Evolutionary conservation across 2,329 filamentous ascomycete genomes (phyloP).

Genomic region (Verticillium nonalfalfae): DNA sequence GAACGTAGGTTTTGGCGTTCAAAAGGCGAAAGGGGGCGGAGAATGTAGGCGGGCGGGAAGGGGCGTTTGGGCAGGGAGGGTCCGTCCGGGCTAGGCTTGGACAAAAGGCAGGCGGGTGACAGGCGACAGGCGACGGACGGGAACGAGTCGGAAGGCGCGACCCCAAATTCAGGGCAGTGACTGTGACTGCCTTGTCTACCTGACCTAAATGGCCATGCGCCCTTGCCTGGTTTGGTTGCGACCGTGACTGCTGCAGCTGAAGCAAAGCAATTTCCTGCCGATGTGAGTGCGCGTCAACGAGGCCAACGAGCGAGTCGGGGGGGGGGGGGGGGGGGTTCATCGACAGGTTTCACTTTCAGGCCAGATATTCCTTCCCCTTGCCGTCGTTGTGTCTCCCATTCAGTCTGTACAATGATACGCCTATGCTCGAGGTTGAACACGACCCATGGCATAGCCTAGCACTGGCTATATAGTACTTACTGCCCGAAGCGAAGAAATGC

Average conservation of each 20-base stretch:
- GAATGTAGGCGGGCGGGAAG: background rate
- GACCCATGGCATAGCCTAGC: background rate
- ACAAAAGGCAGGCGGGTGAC: background rate
- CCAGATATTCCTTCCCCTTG: background rate
- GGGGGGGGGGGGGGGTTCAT: background rate
- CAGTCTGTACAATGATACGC: background rate
- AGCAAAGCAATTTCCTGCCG: background rate
- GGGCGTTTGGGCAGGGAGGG: constrained; percentile 1
- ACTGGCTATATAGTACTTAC: background rate
- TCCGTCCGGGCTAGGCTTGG: constrained; percentile 1
- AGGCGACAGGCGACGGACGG: background rate
- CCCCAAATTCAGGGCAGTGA: background rate
- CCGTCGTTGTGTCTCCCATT: background rate
- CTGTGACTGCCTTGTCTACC: background rate
- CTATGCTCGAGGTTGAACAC: background rate
- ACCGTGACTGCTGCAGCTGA: background rate
- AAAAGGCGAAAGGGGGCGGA: background rate
- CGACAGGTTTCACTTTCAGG: background rate
- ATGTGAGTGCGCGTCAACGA: background rate
- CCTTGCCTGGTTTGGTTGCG: background rate
- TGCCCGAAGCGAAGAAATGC: too few relatives aligned
- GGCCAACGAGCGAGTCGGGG: background rate
- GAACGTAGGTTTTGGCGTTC: background rate
- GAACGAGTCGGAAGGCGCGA: background rate
- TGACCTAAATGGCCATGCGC: too few relatives aligned